phyloP scores from a whole-genome alignment of 164 flowering plant genomes.

The Kalanchoe fedtschenkoi region DNA sequence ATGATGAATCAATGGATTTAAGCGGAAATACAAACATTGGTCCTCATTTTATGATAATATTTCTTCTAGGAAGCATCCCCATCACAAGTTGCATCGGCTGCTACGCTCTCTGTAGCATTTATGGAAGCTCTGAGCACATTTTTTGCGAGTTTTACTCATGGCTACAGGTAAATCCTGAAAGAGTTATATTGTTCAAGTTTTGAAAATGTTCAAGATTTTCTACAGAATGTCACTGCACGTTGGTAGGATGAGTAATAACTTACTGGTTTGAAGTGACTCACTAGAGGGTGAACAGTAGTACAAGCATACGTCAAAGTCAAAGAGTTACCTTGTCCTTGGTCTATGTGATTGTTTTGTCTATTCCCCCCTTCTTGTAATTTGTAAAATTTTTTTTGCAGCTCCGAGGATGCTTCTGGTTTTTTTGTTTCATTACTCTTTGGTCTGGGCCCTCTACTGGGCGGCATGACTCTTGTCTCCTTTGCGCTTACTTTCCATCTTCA shows the following conservation, averaged over 20 bases:
- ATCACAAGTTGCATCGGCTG: constrained; percentile 90
- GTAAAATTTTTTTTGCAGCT: constrained; percentile 32
- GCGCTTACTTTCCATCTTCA: constrained; percentile 68
- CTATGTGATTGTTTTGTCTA: too few relatives aligned
- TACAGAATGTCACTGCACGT: not conserved
- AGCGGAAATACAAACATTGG: not conserved
- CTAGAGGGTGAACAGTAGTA: too few relatives aligned
- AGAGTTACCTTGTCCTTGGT: too few relatives aligned
- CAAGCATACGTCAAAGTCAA: too few relatives aligned
- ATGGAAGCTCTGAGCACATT: constrained; percentile 85
- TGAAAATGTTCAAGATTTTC: not conserved
- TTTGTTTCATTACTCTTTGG: constrained; percentile 85
- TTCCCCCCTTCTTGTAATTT: too few relatives aligned
- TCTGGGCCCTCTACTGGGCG: constrained; percentile 89
- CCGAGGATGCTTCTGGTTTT: constrained; percentile 78
- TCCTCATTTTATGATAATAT: constrained; percentile 5
- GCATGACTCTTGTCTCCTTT: constrained; percentile 51
- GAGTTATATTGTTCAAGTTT: not conserved
- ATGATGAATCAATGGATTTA: not conserved
- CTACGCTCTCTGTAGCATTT: constrained; percentile 83
- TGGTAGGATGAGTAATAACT: not conserved
- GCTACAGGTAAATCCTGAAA: constrained; percentile 40
- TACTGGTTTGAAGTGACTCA: too few relatives aligned
- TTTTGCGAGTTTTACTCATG: constrained; percentile 56
- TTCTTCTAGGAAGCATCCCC: constrained; percentile 76